Base-by-base conservation (phyloP, 2,329 filamentous ascomycete species). In the Volutella citrinella region DNA sequence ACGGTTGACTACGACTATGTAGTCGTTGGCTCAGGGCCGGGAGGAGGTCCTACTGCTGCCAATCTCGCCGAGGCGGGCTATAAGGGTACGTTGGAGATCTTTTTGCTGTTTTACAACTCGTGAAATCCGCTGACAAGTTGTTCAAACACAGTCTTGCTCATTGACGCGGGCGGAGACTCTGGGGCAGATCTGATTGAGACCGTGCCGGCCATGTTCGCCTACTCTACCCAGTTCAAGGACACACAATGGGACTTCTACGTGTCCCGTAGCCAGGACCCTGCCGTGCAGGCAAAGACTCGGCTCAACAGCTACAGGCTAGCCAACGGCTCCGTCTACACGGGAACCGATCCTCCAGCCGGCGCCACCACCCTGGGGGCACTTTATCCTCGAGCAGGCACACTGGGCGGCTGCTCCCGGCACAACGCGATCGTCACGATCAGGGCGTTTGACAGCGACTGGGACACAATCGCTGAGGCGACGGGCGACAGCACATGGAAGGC, bases 1-100 rank as follows among this genome's bases (percentile, higher is more conserved):
- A n/a, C n/a, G n/a, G n/a, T n/a, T n/a, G n/a, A n/a, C n/a, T 82
- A 82, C 49, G 78, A 82, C 40, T 82, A 79, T 57, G 64, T 82
- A 18, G 68, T 82, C 9, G 75, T 82, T 22, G 78, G 78, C 10
- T 77, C 74, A 7, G 77, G 78, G 5, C 65, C 76, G 7, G 76
- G 77, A 10, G 78, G 77, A 28, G 76, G 71, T 12, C 76, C 76
- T 7, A 55, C 81, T 6, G 76, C 77, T 10, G 71, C 73, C 16
- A 68, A 76, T 25, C 69, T 82, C 18, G 78, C 78, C n/a, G 60
- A 74, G 31, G 71, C 74, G 20, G 78, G 78, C 24, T 69, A 75
- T 59, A 74, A 69, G 44, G 74, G n/a, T n/a, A n/a, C n/a, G n/a
- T n/a, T n/a, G n/a, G n/a, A n/a, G n/a, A n/a, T n/a, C n/a, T n/a